A percentile compares a stretch with the other conserved stretches of the same genome.
Evolutionary conservation across 768 basidiomycete genomes (phyloP).

Genomic region (Amanita pallidorosea): DNA sequence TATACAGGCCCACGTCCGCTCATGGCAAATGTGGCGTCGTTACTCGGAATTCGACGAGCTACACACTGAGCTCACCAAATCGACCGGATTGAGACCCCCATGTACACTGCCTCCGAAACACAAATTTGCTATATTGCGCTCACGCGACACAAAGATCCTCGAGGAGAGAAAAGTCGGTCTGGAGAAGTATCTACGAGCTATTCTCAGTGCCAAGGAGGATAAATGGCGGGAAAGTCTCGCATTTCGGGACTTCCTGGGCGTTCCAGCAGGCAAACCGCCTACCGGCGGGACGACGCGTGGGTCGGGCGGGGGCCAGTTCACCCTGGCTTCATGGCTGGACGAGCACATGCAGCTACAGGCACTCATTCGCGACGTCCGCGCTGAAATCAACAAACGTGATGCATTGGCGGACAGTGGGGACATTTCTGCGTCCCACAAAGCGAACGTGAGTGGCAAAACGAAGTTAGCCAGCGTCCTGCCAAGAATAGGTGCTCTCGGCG

Average conservation of each 20-base stretch:
- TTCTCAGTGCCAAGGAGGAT: constrained; percentile 72
- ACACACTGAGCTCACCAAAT: constrained; percentile 68
- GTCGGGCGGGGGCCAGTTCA: constrained; percentile 42
- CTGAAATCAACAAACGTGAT: constrained; percentile 82
- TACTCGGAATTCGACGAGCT: constrained; percentile 94
- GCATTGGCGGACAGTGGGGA: constrained; percentile 71
- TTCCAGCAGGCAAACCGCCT: constrained; percentile 48
- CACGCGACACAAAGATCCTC: constrained; percentile 49
- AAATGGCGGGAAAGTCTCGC: constrained; percentile 72
- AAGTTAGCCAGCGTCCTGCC: constrained; percentile 69
- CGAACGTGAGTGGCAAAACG: constrained; percentile 80
- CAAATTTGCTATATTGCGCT: constrained; percentile 54
- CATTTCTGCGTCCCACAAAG: constrained; percentile 60
- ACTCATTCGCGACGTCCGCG: constrained; percentile 70
- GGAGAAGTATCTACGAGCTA: constrained; percentile 79
- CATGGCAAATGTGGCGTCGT: constrained; percentile 90
- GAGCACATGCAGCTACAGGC: constrained; percentile 76
- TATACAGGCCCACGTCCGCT: constrained; percentile 79
- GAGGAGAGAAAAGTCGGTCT: constrained; percentile 72
- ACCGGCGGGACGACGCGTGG: constrained; percentile 21
- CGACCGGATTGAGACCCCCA: constrained; percentile 76
- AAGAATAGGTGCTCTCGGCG: constrained; percentile 61
- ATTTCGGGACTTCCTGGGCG: constrained; percentile 81
- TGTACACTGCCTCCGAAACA: constrained; percentile 79
- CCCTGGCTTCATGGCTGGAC: constrained; percentile 78